These are phyloP conservation scores for Geosmithia putterillii DNA, from an alignment of 2,329 filamentous ascomycete genomes.

Conservation along the genomic window DNA sequence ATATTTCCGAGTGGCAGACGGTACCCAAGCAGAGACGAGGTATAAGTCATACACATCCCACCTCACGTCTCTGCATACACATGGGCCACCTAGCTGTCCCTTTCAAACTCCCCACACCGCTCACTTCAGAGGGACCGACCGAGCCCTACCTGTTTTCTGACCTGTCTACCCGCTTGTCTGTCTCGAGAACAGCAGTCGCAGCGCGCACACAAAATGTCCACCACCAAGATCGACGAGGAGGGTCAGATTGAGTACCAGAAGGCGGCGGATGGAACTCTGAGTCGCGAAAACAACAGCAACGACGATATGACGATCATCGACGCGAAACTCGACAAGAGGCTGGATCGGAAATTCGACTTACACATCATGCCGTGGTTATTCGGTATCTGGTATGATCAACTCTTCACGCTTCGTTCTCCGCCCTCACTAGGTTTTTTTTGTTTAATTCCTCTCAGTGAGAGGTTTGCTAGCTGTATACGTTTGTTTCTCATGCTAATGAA, in stretches of 20 bases:
- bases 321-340: not conserved
- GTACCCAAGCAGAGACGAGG: not conserved
- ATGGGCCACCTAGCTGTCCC: too few relatives aligned
- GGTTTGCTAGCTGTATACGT: too few relatives aligned
- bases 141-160: not conserved
- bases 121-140: too few relatives aligned
- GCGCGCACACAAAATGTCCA: not conserved
- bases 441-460: too few relatives aligned
- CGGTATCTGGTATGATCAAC: not conserved
- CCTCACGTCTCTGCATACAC: too few relatives aligned
- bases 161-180: not conserved
- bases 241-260: not conserved
- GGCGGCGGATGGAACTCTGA: not conserved
- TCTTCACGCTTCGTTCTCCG: not conserved
- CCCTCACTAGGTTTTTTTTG: not conserved
- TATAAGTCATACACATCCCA: too few relatives aligned
- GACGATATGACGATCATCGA: not conserved
- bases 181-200: too few relatives aligned
- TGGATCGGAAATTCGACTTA: not conserved
- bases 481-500: too few relatives aligned
- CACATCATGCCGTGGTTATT: conserved; percentile 1
- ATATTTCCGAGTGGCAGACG: not conserved
- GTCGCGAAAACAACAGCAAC: not conserved
- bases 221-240: not conserved
- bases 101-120: too few relatives aligned